phyloP scores from a whole-genome alignment of 768 basidiomycete genomes.

The Mycena venus region DNA sequence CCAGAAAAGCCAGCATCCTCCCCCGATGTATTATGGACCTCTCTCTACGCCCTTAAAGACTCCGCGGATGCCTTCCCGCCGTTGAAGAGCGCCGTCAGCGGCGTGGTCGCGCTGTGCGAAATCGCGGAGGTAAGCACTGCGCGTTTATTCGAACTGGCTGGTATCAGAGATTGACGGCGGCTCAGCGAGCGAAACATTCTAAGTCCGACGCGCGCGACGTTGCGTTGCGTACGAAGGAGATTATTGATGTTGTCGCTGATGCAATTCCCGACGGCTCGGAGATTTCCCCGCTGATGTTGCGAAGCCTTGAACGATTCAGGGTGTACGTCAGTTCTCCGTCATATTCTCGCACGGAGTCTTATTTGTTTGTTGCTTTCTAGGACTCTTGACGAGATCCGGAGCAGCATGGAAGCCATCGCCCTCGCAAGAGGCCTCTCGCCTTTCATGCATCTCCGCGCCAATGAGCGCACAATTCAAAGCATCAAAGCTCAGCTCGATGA shows the following conservation, averaged over 20 bases:
- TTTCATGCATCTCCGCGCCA: too few relatives aligned
- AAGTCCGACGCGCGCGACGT: neutral
- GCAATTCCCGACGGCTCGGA: neutral
- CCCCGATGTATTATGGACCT: neutral
- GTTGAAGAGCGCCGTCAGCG: too few relatives aligned
- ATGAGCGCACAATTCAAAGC: too few relatives aligned
- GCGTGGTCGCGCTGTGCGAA: neutral
- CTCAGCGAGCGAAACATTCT: neutral
- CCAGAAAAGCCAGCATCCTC: neutral
- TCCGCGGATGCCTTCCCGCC: neutral
- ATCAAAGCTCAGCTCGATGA: too few relatives aligned
- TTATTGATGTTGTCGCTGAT: neutral
- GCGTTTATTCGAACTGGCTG: neutral
- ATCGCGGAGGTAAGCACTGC: neutral
- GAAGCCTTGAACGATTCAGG: neutral
- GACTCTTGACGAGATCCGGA: neutral
- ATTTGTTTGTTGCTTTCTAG: neutral
- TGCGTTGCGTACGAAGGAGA: neutral
- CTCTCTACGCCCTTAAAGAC: neutral
- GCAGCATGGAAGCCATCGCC: neutral
- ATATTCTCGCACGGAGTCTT: neutral
- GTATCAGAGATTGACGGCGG: too few relatives aligned
- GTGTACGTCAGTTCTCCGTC: neutral
- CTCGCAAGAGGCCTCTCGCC: too few relatives aligned
- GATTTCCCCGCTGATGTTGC: neutral